phyloP scores from a whole-genome alignment of 2,329 filamentous ascomycete genomes.

The Talaromyces pinophilus region DNA sequence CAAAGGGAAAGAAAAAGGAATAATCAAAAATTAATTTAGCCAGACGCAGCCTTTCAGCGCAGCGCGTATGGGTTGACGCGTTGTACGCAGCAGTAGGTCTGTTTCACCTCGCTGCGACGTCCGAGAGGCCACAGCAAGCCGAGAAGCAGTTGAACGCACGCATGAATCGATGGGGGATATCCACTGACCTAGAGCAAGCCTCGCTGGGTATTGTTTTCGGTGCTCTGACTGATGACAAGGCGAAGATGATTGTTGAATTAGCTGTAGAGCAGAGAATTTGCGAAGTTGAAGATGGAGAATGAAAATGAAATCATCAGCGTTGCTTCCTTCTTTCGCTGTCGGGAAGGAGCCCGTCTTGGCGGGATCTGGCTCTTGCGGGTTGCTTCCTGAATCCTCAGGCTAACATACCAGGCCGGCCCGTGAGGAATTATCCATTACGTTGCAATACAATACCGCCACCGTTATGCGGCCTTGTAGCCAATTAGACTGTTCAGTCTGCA shows the following conservation, averaged over 20 bases:
- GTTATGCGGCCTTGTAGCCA: not conserved
- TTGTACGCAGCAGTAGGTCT: conserved; percentile 20
- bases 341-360: conserved; percentile 12
- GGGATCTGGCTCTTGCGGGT: not conserved
- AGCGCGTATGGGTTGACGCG: conserved; percentile 24
- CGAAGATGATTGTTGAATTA: not conserved
- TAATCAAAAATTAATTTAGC: conserved; percentile 20
- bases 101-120: conserved; percentile 22
- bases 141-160: conserved; percentile 10
- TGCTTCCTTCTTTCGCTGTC: not conserved
- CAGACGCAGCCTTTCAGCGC: conserved; percentile 13
- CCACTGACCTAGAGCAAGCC: conserved; percentile 19
- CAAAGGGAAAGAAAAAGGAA: conserved; percentile 8
- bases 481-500: not conserved
- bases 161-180: not conserved
- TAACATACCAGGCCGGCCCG: not conserved
- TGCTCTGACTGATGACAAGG: not conserved
- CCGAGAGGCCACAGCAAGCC: conserved; percentile 10
- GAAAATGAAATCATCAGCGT: conserved; percentile 7
- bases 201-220: not conserved
- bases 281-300: not conserved
- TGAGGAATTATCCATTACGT: not conserved
- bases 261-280: not conserved
- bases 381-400: conserved; percentile 9
- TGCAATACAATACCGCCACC: not conserved